A percentile compares a stretch with the other conserved stretches of the same genome.
These are phyloP conservation scores for Aquilaria malaccensis DNA, from an alignment of 345 rosid genomes.

Conservation along the genomic window DNA sequence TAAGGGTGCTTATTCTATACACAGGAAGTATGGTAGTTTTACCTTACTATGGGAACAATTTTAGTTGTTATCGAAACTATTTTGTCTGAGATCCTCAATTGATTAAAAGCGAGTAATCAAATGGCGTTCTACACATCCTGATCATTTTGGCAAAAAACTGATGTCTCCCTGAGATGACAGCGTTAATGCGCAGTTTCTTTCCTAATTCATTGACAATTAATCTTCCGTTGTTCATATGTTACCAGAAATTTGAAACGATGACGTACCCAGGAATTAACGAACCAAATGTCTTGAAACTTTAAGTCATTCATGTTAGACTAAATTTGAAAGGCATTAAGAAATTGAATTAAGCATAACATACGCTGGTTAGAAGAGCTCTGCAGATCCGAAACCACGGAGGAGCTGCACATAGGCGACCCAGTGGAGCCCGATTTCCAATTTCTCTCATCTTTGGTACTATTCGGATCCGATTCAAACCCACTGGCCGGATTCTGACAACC, in stretches of 20 bases:
- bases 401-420: constrained; percentile 33
- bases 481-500: constrained; percentile 9
- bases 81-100: too few species aligned
- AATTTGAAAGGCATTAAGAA: background rate
- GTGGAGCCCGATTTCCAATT: constrained; percentile 20
- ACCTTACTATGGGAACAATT: too few species aligned
- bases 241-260: background rate
- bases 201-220: too few species aligned
- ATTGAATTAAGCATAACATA: background rate
- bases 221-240: background rate
- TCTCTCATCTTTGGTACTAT: constrained; percentile 22
- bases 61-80: too few species aligned
- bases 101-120: too few species aligned
- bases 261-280: background rate
- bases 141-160: too few species aligned
- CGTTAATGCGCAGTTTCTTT: too few species aligned
- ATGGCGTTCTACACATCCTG: too few species aligned
- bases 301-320: background rate
- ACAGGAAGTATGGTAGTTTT: too few species aligned
- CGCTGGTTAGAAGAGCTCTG: constrained; percentile 42
- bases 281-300: background rate
- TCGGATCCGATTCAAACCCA: constrained; percentile 24
- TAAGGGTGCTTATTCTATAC: too few species aligned
- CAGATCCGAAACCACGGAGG: constrained; percentile 37
- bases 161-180: too few species aligned